These are phyloP conservation scores for Beta vulgaris DNA, from an alignment of 148 eudicot genomes.

Conservation along the genomic window DNA sequence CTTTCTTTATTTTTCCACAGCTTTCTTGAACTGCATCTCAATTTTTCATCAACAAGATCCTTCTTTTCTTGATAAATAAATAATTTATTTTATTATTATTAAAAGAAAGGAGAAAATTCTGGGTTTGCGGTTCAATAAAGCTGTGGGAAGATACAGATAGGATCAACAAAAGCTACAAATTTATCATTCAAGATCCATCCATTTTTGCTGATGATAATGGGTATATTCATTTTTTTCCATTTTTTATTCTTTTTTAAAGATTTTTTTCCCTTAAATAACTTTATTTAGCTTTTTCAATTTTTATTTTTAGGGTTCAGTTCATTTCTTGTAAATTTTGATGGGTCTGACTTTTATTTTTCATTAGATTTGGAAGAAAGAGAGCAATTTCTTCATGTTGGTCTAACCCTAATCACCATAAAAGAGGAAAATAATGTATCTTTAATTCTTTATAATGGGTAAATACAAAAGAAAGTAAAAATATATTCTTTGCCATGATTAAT, in stretches of 20 bases:
- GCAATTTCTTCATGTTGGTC: background rate
- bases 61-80: background rate
- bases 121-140: slow-evolving; percentile 65
- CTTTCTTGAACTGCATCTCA: slow-evolving; percentile 94
- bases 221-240: background rate
- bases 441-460: no score
- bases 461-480: no score
- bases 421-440: background rate
- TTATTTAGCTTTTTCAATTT: background rate
- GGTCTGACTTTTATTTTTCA: background rate
- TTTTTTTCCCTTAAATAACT: background rate
- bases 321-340: background rate
- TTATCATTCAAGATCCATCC: slow-evolving; percentile 14
- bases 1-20: slow-evolving; percentile 86
- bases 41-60: background rate
- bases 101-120: background rate
- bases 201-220: background rate
- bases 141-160: slow-evolving; percentile 75
- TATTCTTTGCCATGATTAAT: no score
- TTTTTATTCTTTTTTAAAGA: background rate
- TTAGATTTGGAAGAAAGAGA: background rate
- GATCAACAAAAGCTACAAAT: slow-evolving; percentile 17
- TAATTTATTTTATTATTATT: background rate
- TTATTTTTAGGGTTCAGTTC: background rate
- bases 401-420: slow-evolving; percentile 8